Evolutionary conservation across 345 rosid species (phyloP).

Genomic region (Lumnitzera racemosa): DNA sequence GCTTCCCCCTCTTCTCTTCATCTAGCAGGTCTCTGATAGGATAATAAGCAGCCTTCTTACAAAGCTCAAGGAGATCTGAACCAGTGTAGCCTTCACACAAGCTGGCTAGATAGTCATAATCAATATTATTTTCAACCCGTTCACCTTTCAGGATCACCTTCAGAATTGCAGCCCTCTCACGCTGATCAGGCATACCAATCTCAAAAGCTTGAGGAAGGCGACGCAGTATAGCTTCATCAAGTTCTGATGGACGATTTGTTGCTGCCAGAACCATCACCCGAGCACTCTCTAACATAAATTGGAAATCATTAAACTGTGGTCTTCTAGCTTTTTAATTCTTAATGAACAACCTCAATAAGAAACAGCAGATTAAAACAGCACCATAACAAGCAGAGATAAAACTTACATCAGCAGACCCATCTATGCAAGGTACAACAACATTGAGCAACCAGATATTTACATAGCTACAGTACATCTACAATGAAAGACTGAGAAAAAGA

Average conservation of each 20-base stretch:
- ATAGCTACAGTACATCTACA: neutral
- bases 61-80: constrained; percentile 90
- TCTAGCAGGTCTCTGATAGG: constrained; percentile 77
- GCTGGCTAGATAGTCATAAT: constrained; percentile 59
- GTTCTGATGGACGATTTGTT: constrained; percentile 95
- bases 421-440: too few relatives aligned
- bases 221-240: constrained; percentile 91
- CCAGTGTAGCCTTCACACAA: constrained; percentile 84
- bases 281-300: constrained; percentile 57
- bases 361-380: too few relatives aligned
- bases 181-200: constrained; percentile 78
- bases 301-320: neutral
- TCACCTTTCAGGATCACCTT: constrained; percentile 83
- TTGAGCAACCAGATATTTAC: too few relatives aligned
- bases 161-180: constrained; percentile 70
- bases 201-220: constrained; percentile 98
- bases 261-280: constrained; percentile 98
- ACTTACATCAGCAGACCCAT: too few relatives aligned
- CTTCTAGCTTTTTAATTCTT: neutral
- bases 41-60: constrained; percentile 95
- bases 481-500: neutral
- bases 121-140: constrained; percentile 51
- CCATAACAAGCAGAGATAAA: neutral
- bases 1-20: constrained; percentile 76
- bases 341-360: neutral